These are phyloP conservation scores for Rhizopus arrhizus DNA, from an alignment of 371 early-diverging fungal species.

Conservation along the genomic window DNA sequence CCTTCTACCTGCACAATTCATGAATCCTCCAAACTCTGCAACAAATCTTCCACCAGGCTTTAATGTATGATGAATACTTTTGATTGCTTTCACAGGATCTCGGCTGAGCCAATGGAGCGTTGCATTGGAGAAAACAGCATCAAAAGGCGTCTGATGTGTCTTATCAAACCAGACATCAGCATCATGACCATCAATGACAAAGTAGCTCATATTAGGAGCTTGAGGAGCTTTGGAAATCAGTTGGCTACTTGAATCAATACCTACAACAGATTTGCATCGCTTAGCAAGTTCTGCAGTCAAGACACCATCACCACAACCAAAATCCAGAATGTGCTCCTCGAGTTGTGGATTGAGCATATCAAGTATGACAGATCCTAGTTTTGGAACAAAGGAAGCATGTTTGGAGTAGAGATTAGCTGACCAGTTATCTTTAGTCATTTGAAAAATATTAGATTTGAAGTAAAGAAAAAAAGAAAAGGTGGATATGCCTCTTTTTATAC, in stretches of 20 bases:
- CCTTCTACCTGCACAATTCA: constrained; percentile 47
- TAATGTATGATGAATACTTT: constrained; percentile 57
- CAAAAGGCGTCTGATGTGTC: constrained; percentile 42
- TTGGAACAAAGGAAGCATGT: constrained; percentile 65
- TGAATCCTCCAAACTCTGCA: constrained; percentile 65
- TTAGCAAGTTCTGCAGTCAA: constrained; percentile 57
- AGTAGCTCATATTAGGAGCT: constrained; percentile 28
- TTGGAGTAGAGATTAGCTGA: constrained; percentile 51
- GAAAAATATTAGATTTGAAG: neutral
- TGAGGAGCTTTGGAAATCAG: constrained; percentile 62
- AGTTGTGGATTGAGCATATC: constrained; percentile 52
- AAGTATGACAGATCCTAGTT: constrained; percentile 53
- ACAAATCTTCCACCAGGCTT: constrained; percentile 65
- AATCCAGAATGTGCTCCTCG: constrained; percentile 62
- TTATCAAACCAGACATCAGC: constrained; percentile 47
- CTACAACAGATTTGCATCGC: constrained; percentile 56
- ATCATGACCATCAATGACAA: constrained; percentile 61
- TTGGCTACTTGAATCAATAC: constrained; percentile 60
- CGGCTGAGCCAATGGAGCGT: constrained; percentile 76
- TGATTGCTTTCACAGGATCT: constrained; percentile 62
- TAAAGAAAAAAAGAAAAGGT: neutral
- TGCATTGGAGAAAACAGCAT: constrained; percentile 67
- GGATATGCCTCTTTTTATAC: neutral
- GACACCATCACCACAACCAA: constrained; percentile 76
- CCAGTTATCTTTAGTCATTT: constrained; percentile 45